phyloP scores from a whole-genome alignment of 495 filamentous ascomycete species.

The Monascus purpureus region DNA sequence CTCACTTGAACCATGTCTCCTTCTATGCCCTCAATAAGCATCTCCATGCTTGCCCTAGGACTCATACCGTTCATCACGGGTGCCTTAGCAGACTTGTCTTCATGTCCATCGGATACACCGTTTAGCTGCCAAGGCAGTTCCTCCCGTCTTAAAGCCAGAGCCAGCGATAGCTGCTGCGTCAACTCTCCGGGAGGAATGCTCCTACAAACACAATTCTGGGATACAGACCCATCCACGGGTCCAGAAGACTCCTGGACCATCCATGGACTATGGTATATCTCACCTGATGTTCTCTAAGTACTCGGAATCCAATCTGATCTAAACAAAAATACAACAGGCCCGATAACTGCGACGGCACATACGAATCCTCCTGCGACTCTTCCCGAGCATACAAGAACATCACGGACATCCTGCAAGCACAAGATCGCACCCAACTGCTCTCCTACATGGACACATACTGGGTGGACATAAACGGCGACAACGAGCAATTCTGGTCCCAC shows the following conservation, averaged over 20 bases:
- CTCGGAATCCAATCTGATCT: too few relatives aligned
- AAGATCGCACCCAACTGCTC: conserved; percentile 44
- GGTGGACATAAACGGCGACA: conserved; percentile 43
- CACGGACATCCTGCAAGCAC: conserved; percentile 41
- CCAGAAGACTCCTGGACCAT: conserved; percentile 68
- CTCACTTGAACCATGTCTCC: too few relatives aligned
- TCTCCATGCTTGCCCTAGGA: too few relatives aligned
- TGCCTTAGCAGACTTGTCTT: conserved; percentile 10
- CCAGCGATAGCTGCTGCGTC: conserved; percentile 56
- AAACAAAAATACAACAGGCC: conserved; percentile 31
- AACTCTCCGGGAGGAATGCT: conserved; percentile 60
- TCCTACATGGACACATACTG: conserved; percentile 62
- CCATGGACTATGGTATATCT: conserved; percentile 55
- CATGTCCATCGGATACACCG: conserved; percentile 16
- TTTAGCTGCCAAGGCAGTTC: conserved; percentile 26
- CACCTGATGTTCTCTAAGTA: too few relatives aligned
- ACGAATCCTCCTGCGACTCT: conserved; percentile 51
- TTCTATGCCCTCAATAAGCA: too few relatives aligned
- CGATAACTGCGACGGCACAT: conserved; percentile 68
- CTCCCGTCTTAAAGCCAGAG: not conserved
- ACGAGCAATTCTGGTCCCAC: conserved; percentile 61
- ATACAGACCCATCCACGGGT: conserved; percentile 47
- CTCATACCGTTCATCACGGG: too few relatives aligned
- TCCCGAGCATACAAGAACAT: conserved; percentile 54
- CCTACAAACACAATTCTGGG: conserved; percentile 74